Evolutionary conservation across 371 early-diverging fungal genomes (phyloP).

Genomic region (Mucor circinelloides): DNA sequence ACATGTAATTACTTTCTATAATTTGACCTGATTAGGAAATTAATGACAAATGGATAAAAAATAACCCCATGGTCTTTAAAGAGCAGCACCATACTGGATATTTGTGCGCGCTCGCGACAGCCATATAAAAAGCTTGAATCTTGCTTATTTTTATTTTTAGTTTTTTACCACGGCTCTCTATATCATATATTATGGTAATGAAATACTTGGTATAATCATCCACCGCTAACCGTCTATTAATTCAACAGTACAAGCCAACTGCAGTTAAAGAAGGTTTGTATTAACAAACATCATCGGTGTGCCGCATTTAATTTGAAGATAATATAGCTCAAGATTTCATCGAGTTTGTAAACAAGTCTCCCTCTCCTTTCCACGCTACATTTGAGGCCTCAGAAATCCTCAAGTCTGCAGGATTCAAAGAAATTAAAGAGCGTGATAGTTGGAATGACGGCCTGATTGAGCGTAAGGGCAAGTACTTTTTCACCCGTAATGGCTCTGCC

Average conservation of each 20-base stretch:
- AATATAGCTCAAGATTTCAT: conserved; percentile 60
- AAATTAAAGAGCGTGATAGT: conserved; percentile 84
- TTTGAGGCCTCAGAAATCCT: conserved; percentile 70
- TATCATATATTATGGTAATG: not conserved
- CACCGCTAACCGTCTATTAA: not conserved
- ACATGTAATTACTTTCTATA: too few species aligned
- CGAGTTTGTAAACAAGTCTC: conserved; percentile 87
- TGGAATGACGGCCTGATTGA: conserved; percentile 73
- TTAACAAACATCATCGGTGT: too few species aligned
- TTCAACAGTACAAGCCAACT: not conserved
- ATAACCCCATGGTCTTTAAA: not conserved
- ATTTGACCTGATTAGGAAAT: not conserved
- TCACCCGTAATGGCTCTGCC: conserved; percentile 91
- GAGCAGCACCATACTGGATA: not conserved
- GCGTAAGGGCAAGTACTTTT: conserved; percentile 88
- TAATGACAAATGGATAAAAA: not conserved
- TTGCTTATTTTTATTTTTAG: not conserved
- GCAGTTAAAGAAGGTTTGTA: not conserved
- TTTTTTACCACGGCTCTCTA: not conserved
- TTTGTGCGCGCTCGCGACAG: not conserved
- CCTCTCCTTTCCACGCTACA: conserved; percentile 96
- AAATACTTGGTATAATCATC: not conserved
- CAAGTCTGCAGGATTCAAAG: conserved; percentile 74
- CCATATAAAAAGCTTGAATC: not conserved
- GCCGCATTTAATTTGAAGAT: too few species aligned